Conservation (phyloP, 2,329 filamentous ascomycete species). For the Xylariaceae sp. region DNA sequence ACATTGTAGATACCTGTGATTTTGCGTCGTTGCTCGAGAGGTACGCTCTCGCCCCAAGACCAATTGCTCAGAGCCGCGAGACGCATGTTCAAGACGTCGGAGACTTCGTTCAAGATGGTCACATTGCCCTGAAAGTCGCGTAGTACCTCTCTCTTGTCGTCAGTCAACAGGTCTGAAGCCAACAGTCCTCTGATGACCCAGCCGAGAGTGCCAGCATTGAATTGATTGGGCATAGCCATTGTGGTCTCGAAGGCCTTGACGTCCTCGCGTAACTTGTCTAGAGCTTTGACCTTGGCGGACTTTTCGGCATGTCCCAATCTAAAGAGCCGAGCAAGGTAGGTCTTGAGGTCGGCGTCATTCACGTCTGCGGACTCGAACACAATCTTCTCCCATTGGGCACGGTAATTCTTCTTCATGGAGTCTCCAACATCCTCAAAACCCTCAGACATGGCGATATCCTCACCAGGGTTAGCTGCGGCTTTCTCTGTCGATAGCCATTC, state of each 20-base stretch:
- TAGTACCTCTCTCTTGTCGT: slow-evolving; percentile 42
- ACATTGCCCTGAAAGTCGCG: slow-evolving; percentile 42
- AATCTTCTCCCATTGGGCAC: slow-evolving; percentile 42
- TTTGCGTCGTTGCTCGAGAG: slow-evolving; percentile 44
- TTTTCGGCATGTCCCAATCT: slow-evolving; percentile 26
- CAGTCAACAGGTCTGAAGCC: slow-evolving; percentile 42
- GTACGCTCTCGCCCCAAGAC: slow-evolving; percentile 45
- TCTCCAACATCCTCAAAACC: slow-evolving; percentile 42
- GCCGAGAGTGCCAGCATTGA: slow-evolving; percentile 34
- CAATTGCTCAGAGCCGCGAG: slow-evolving; percentile 43
- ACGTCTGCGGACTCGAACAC: slow-evolving; percentile 41
- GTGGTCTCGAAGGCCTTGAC: slow-evolving; percentile 33
- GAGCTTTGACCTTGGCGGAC: slow-evolving; percentile 22
- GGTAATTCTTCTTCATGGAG: slow-evolving; percentile 40
- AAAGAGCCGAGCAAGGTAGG: slow-evolving; percentile 44
- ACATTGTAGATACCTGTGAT: slow-evolving; percentile 48
- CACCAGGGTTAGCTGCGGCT: slow-evolving; percentile 12
- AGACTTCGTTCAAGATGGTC: slow-evolving; percentile 46
- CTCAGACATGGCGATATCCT: slow-evolving; percentile 29
- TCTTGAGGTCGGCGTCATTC: slow-evolving; percentile 36
- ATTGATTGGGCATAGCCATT: slow-evolving; percentile 33
- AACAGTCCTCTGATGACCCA: slow-evolving; percentile 43
- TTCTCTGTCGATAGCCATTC: slow-evolving; percentile 42
- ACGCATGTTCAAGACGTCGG: slow-evolving; percentile 53
- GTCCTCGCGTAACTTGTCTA: slow-evolving; percentile 21